Conservation (phyloP, 768 basidiomycete genomes). For the Leccinum olivaceopallidum region DNA sequence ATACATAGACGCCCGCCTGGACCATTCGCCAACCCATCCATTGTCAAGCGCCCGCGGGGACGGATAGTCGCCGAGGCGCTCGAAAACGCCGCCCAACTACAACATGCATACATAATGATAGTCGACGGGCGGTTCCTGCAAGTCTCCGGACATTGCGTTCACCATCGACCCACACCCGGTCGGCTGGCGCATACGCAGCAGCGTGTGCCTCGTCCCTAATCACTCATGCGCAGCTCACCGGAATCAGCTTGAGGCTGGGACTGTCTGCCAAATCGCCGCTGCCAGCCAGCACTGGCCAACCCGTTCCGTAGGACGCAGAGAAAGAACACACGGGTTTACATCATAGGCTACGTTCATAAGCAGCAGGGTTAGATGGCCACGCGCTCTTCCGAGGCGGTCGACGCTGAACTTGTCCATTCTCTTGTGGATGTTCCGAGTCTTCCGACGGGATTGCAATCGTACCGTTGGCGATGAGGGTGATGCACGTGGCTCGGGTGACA, state of each 20-base stretch:
- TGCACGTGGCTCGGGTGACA: neutral
- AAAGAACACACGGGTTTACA: constrained; percentile 7
- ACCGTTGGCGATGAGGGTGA: neutral
- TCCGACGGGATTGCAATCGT: neutral
- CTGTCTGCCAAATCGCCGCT: neutral
- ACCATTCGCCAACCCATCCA: constrained; percentile 8
- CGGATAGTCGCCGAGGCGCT: constrained; percentile 7
- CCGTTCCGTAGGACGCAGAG: neutral
- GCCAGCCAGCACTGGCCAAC: neutral
- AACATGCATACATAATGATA: neutral
- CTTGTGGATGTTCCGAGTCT: constrained; percentile 7
- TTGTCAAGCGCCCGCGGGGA: constrained; percentile 8
- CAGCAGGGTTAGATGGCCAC: constrained; percentile 14
- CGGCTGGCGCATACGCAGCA: neutral
- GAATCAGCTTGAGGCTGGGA: neutral
- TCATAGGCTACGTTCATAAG: constrained; percentile 10
- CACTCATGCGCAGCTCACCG: neutral
- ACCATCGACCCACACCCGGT: neutral
- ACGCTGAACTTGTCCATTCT: neutral
- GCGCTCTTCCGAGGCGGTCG: constrained; percentile 5
- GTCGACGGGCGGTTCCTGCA: constrained; percentile 11
- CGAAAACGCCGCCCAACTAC: constrained; percentile 6
- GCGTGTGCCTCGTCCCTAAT: constrained; percentile 4
- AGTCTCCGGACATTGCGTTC: neutral
- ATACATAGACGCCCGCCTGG: neutral